Evolutionary conservation across 495 filamentous ascomycete species (phyloP).

Genomic region (Lepidopterella palustris): DNA sequence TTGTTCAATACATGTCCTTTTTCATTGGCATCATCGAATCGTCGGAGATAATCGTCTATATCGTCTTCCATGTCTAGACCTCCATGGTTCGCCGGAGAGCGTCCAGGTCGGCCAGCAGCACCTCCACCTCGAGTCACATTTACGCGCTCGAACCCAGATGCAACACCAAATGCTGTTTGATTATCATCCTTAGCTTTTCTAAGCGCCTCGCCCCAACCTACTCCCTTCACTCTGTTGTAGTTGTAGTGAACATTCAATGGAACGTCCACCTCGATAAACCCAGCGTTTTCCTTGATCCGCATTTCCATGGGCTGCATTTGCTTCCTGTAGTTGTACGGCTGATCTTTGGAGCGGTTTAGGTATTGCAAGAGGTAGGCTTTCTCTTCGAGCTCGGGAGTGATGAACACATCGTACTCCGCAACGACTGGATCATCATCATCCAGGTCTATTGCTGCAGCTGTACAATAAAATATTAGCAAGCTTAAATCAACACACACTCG

Average conservation of each 20-base stretch:
- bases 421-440: conserved; percentile 51
- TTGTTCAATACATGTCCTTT: conserved; percentile 49
- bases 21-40: conserved; percentile 45
- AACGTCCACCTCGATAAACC: conserved; percentile 69
- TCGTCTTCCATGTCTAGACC: conserved; percentile 38
- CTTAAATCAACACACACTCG: neutral
- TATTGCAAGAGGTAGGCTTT: conserved; percentile 64
- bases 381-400: conserved; percentile 39
- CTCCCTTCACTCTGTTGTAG: conserved; percentile 60
- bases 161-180: conserved; percentile 52
- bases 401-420: conserved; percentile 55
- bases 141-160: conserved; percentile 43
- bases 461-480: neutral
- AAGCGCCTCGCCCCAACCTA: conserved; percentile 61
- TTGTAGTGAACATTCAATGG: conserved; percentile 54
- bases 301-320: conserved; percentile 52
- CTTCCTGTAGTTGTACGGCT: conserved; percentile 51
- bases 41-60: conserved; percentile 38
- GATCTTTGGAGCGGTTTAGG: conserved; percentile 46
- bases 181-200: conserved; percentile 54
- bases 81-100: conserved; percentile 16
- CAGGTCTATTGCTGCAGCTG: conserved; percentile 3
- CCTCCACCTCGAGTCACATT: conserved; percentile 6
- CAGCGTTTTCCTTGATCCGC: conserved; percentile 60
- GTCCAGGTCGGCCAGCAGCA: neutral